Percentiles rank a stretch among this genome's conserved stretches.
These are phyloP conservation scores for Corylus avellana DNA, from an alignment of 306 rosid species.

Conservation along the genomic window DNA sequence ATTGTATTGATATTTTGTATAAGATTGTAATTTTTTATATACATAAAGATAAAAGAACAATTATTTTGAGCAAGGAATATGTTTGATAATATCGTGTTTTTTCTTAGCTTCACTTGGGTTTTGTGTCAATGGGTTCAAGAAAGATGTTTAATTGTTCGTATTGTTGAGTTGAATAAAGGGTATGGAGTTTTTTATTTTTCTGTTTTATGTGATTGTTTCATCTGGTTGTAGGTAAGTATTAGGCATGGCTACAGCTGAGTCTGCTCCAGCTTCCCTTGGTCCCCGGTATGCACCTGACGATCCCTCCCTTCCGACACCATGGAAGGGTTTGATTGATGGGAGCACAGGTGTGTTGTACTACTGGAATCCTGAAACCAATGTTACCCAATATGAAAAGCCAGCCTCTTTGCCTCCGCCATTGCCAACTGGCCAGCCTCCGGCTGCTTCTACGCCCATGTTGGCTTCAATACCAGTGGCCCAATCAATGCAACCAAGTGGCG, in stretches of 20 bases:
- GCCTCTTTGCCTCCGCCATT: slow-evolving; percentile 46
- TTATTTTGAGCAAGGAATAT: background rate
- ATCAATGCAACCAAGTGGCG: slow-evolving; percentile 37
- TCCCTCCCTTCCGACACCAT: slow-evolving; percentile 84
- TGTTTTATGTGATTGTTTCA: background rate
- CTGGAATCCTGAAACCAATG: slow-evolving; percentile 95
- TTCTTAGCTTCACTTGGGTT: background rate
- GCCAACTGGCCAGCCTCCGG: slow-evolving; percentile 48
- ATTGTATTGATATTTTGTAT: background rate
- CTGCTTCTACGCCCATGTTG: slow-evolving; percentile 48
- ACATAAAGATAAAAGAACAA: background rate
- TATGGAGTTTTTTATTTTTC: background rate
- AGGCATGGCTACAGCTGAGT: slow-evolving; percentile 73
- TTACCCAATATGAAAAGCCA: slow-evolving; percentile 92
- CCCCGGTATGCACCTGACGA: slow-evolving; percentile 96
- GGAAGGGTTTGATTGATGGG: slow-evolving; percentile 98
- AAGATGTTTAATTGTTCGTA: background rate
- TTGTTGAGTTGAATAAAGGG: background rate
- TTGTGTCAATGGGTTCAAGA: background rate
- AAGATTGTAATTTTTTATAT: background rate
- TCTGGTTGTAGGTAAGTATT: slow-evolving; percentile 37
- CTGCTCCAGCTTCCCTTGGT: slow-evolving; percentile 57
- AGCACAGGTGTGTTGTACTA: slow-evolving; percentile 75
- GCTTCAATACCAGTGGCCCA: slow-evolving; percentile 63
- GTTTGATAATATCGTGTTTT: background rate